A percentile compares a stretch with the other conserved stretches of the same genome.
phyloP scores from a whole-genome alignment of 257 asterid genomes.

The Coffea eugenioides region DNA sequence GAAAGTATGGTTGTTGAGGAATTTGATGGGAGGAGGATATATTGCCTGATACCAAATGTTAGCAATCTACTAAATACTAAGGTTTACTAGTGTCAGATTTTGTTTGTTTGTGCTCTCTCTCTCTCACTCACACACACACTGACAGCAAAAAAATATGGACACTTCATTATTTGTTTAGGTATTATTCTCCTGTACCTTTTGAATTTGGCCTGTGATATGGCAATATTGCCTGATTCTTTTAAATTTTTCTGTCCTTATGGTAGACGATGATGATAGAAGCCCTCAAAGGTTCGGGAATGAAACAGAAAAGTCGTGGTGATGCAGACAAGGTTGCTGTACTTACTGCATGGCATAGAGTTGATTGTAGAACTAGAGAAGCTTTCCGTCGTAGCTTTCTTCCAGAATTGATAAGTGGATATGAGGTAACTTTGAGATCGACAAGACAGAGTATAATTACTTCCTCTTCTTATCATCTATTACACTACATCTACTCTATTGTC shows the following conservation, averaged over 20 bases:
- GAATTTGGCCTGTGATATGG: neutral
- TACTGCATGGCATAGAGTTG: constrained; percentile 93
- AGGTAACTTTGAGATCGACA: constrained; percentile 46
- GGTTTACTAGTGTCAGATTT: neutral
- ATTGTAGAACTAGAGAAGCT: constrained; percentile 79
- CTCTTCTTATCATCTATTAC: neutral
- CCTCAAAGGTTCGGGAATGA: constrained; percentile 42
- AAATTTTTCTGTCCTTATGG: neutral
- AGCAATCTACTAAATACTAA: too few relatives aligned
- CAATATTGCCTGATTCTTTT: neutral
- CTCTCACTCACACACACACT: neutral
- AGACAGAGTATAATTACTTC: neutral
- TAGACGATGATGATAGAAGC: constrained; percentile 70
- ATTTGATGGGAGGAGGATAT: neutral
- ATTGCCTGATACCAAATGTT: neutral
- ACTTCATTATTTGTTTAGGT: neutral
- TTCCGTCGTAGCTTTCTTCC: constrained; percentile 74
- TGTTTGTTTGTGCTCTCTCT: neutral
- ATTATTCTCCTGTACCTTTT: neutral
- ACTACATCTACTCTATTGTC: neutral
- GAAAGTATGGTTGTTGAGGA: neutral
- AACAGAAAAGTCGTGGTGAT: constrained; percentile 43
- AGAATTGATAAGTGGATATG: constrained; percentile 66
- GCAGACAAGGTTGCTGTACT: constrained; percentile 79
- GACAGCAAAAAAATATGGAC: neutral